Evolutionary conservation across 2,329 filamentous ascomycete species (phyloP), one percentile per base, ranked within the genome.

Genomic region (Periconia macrospinosa): DNA sequence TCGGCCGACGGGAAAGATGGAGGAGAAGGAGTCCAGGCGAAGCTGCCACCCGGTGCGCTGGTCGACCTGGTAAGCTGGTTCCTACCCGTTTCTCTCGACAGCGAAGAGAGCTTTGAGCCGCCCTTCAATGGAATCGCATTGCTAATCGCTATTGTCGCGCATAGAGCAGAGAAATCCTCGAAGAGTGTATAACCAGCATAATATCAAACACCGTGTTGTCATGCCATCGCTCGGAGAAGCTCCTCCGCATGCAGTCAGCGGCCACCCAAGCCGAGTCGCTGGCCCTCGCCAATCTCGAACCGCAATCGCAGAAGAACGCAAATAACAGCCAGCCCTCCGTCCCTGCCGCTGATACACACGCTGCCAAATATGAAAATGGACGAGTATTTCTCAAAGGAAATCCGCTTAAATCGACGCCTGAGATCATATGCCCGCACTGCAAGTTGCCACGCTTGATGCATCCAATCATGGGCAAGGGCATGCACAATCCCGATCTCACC

Each of bases 141-240:
- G 67, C 66, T 69, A 63, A 70, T 48, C 45, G 42, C 50, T 51
- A 35, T 37, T 41, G 50, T 45, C 41, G 30, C 45, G 27, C 48
- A 35, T 49, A 74, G 72, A 72, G 70, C 9, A 62, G 54, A 40
- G 62, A 69, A 30, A 83, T 93, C 55, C 81, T 93, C 66, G 87
- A 92, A 66, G 89, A 92, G 68, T 76, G 88, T 52, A 78, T 93
- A 57, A 86, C 89, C 77, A 92, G 90, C 72, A 83, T 92, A 66
- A 82, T 92, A 61, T 87, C 89, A 72, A 88, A 90, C 70, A 80
- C 91, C 48, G 79, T 91, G 59, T 81, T 91, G 66, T 85, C 89
- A 71, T 86, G 85, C 41, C 90, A 93, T 72, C 88, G 87, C 61
- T 83, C 89, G 62, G 90, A 93, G 76, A 92, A 92, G 78, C 83